phyloP scores from a whole-genome alignment of 805 yeast species.

The Nakazawaea ernobii region DNA sequence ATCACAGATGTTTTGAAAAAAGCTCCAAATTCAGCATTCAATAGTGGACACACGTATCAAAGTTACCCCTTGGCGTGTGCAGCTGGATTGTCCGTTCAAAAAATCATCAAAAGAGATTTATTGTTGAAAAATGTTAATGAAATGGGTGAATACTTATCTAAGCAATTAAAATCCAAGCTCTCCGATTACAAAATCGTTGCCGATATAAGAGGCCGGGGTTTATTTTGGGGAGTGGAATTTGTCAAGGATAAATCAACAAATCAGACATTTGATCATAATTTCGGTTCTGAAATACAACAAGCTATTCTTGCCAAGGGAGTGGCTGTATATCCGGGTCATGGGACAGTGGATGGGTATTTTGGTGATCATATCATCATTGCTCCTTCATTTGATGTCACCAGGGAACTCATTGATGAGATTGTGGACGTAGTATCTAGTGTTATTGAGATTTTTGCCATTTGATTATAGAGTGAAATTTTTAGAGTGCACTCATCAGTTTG shows the following conservation, averaged over 20 bases:
- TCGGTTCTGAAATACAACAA: not conserved
- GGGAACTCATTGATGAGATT: conserved; percentile 36
- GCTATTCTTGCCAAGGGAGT: conserved; percentile 35
- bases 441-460: not conserved
- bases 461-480: too few species aligned
- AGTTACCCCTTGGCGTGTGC: conserved; percentile 40
- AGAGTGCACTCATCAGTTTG: too few species aligned
- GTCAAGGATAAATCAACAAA: conserved; percentile 48
- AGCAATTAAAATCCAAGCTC: conserved; percentile 28
- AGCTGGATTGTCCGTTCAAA: conserved; percentile 41
- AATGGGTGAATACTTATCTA: conserved; percentile 37
- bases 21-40: conserved; percentile 33
- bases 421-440: conserved; percentile 25
- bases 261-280: conserved; percentile 32
- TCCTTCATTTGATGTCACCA: conserved; percentile 39
- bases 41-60: conserved; percentile 47
- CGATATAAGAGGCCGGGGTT: conserved; percentile 59
- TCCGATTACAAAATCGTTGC: conserved; percentile 39
- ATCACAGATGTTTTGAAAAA: conserved; percentile 28
- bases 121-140: conserved; percentile 36
- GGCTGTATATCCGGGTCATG: conserved; percentile 40
- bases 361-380: conserved; percentile 46
- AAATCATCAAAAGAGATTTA: conserved; percentile 27
- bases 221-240: conserved; percentile 53
- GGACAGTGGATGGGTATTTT: conserved; percentile 30